A percentile compares a stretch with the other conserved stretches of the same genome.
Evolutionary conservation across 2,329 filamentous ascomycete genomes (phyloP).

Genomic region (Colletotrichum sidae): DNA sequence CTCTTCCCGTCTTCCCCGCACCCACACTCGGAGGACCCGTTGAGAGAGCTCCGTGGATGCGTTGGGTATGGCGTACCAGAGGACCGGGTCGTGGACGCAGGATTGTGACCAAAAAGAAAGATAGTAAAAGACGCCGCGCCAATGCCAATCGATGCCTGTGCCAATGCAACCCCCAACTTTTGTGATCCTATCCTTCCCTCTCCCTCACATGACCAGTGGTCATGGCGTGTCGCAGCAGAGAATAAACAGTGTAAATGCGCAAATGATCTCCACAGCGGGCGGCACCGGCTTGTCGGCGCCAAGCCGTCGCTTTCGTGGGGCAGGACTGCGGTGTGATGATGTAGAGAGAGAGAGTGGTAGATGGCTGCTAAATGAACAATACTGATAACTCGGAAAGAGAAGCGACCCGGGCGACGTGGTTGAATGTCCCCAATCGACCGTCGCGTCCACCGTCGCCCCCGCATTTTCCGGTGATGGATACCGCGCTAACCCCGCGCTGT

Average conservation of each 20-base stretch:
- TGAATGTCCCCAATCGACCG: slow-evolving; percentile 8
- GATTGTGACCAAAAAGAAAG: slow-evolving; percentile 1
- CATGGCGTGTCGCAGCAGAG: slow-evolving; percentile 12
- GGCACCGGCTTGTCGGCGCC: slow-evolving; percentile 18
- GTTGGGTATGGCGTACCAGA: slow-evolving; percentile 31
- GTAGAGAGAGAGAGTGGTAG: slow-evolving; percentile 1
- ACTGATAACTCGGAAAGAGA: slow-evolving; percentile 25
- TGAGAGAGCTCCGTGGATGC: slow-evolving; percentile 22
- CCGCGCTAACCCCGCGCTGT: slow-evolving; percentile 33
- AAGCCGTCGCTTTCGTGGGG: slow-evolving; percentile 15
- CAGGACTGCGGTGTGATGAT: slow-evolving; percentile 3
- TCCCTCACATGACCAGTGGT: slow-evolving; percentile 30
- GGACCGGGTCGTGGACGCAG: slow-evolving; percentile 7
- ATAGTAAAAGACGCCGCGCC: slow-evolving; percentile 28
- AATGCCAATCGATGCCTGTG: slow-evolving; percentile 34
- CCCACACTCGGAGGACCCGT: slow-evolving; percentile 20
- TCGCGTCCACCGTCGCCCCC: slow-evolving; percentile 24
- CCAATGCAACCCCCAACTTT: slow-evolving; percentile 34
- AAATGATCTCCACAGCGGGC: slow-evolving; percentile 16
- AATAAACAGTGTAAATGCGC: slow-evolving; percentile 13
- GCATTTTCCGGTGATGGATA: slow-evolving; percentile 28
- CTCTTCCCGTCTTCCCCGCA: neutral
- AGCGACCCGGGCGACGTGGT: slow-evolving; percentile 6
- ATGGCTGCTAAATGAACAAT: neutral
- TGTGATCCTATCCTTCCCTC: slow-evolving; percentile 8